Evolutionary conservation across 2,329 filamentous ascomycete species (phyloP), one percentile per base, ranked within the genome.

Genomic region (Neofusicoccum cordaticola): DNA sequence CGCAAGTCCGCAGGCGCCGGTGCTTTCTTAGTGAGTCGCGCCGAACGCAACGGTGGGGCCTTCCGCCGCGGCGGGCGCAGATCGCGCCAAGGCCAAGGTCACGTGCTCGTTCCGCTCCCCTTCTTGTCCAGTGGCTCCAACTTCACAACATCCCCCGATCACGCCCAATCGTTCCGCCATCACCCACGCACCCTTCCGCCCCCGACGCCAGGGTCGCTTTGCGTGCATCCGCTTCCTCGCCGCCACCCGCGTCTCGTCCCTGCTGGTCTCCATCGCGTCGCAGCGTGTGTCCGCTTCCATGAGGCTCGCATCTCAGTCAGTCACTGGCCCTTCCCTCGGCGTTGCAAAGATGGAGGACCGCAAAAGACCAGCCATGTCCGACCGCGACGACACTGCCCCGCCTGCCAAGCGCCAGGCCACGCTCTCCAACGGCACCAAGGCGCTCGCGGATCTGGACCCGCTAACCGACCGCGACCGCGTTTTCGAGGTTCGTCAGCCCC

Each of bases 311-410:
- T 85, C 87, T 72, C 84, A 85, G 78, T 86, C 88, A 80, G 84
- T 89, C 80, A 51, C 50, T 61, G 87, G 88, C 86, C 87, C 90
- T 84, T 90, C 92, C 83, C 80, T 85, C 79, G 88, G 88, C 85
- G 85, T 91, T 82, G 84, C 88, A 84, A 97, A 95, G 87, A 99
- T 98, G 94, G 95, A 99, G 86, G 95, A 98, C 84, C 92, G 95
- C 87, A 99, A 99, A 87, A 89, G 95, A 87, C 90, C 93, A 76
- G 91, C 93, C 76, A 86, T 90, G 72, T 85, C 87, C 80, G 90
- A 90, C 76, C 83, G 87, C 74, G 91, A 95, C 78, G 92, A 97
- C 71, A 83, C 91, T 74, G 91, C 90, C 69, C 94, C 94, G 70
- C 93, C 94, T 22, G 90, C 88, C 75, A 99, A 98, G 85, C 90